Conservation (phyloP, 2,329 filamentous ascomycete genomes). For the Amauroascus verrucosus region DNA sequence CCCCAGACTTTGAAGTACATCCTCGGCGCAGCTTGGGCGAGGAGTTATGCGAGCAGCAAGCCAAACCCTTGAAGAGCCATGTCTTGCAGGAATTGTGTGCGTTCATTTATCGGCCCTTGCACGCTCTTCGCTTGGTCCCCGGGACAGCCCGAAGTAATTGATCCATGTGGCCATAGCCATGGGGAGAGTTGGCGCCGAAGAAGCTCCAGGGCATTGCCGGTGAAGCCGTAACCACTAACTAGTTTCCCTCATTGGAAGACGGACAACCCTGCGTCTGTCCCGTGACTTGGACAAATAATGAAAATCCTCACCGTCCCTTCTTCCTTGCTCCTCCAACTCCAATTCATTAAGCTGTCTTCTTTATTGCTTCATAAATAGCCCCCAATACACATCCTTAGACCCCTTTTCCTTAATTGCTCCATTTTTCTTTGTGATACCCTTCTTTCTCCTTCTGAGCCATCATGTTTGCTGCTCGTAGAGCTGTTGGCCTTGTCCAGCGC, state of each 20-base stretch:
- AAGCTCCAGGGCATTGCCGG: neutral
- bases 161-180: neutral
- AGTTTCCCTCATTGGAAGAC: too few relatives aligned
- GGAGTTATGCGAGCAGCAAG: too few relatives aligned
- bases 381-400: neutral
- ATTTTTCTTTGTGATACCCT: constrained; percentile 9
- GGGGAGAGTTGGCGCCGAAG: neutral
- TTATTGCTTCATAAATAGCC: constrained; percentile 12
- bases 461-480: constrained; percentile 63
- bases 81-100: too few relatives aligned
- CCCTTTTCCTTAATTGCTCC: neutral
- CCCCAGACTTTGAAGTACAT: neutral
- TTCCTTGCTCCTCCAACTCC: constrained; percentile 6
- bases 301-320: constrained; percentile 8
- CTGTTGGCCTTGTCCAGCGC: constrained; percentile 53
- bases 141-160: too few relatives aligned
- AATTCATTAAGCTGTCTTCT: constrained; percentile 12
- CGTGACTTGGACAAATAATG: constrained; percentile 1
- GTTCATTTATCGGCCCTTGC: too few relatives aligned
- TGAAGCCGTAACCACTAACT: too few relatives aligned
- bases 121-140: too few relatives aligned
- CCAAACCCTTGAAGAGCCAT: too few relatives aligned
- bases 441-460: constrained; percentile 27
- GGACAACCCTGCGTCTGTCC: neutral
- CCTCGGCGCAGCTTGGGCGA: neutral